phyloP scores from a whole-genome alignment of 495 filamentous ascomycete genomes.

The Geopyxis carbonaria region DNA sequence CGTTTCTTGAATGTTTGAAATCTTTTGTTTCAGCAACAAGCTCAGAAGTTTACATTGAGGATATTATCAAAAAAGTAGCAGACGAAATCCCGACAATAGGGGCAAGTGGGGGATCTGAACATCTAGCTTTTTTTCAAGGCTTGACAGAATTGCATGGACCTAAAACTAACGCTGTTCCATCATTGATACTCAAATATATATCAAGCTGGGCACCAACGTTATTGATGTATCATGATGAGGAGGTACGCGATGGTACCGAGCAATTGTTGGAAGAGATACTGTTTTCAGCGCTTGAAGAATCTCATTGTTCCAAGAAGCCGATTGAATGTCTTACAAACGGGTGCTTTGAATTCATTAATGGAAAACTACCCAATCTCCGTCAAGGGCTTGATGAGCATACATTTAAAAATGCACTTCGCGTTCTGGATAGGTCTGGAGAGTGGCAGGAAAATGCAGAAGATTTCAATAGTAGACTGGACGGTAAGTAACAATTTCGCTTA shows the following conservation, averaged over 20 bases:
- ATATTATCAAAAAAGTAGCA: slow-evolving; percentile 35
- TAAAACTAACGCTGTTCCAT: slow-evolving; percentile 28
- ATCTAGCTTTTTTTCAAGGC: slow-evolving; percentile 40
- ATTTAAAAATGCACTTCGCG: slow-evolving; percentile 15
- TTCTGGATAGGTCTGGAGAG: slow-evolving; percentile 20
- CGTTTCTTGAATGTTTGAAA: slow-evolving; percentile 36
- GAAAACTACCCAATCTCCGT: slow-evolving; percentile 19
- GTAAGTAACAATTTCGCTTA: slow-evolving; percentile 5
- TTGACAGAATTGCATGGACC: slow-evolving; percentile 30
- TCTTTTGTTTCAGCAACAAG: slow-evolving; percentile 33
- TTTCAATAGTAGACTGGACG: slow-evolving; percentile 24
- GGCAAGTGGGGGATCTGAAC: slow-evolving; percentile 38
- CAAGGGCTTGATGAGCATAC: slow-evolving; percentile 23
- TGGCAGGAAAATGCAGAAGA: slow-evolving; percentile 18
- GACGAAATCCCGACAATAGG: slow-evolving; percentile 41
- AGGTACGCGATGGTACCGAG: slow-evolving; percentile 38
- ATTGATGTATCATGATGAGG: slow-evolving; percentile 42
- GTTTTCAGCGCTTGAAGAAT: slow-evolving; percentile 28
- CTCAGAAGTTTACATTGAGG: slow-evolving; percentile 26
- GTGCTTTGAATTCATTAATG: slow-evolving; percentile 21
- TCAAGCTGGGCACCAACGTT: slow-evolving; percentile 51
- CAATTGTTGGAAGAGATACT: slow-evolving; percentile 39
- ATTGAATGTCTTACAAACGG: slow-evolving; percentile 17
- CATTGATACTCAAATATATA: slow-evolving; percentile 36
- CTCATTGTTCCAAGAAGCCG: slow-evolving; percentile 13